Conservation (phyloP, 371 early-diverging fungal genomes). For the Haplosporangium sp. region DNA sequence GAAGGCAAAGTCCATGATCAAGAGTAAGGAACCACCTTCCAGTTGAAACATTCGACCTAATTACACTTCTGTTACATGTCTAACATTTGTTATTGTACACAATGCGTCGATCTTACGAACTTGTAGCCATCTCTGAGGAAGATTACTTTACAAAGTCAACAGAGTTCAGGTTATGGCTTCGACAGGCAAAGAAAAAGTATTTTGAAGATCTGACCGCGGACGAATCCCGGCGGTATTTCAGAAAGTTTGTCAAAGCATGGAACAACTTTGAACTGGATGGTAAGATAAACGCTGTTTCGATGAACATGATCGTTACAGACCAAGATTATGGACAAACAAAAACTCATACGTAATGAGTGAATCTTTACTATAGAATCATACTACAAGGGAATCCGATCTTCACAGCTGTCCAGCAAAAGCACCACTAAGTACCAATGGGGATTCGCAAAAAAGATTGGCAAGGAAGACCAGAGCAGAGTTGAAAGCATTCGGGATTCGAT, state of each 20-base stretch:
- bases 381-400: slow-evolving; percentile 73
- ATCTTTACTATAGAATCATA: slow-evolving; percentile 63
- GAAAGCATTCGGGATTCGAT: slow-evolving; percentile 71
- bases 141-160: slow-evolving; percentile 82
- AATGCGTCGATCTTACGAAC: not conserved
- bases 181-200: slow-evolving; percentile 75
- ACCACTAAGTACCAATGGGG: slow-evolving; percentile 83
- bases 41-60: not conserved
- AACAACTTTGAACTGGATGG: slow-evolving; percentile 73
- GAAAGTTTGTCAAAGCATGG: slow-evolving; percentile 83
- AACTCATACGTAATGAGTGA: not conserved
- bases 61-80: not conserved
- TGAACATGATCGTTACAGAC: too few relatives aligned
- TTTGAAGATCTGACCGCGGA: slow-evolving; percentile 79
- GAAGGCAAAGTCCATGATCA: slow-evolving; percentile 53
- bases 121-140: slow-evolving; percentile 59
- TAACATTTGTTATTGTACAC: not conserved
- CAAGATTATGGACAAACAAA: not conserved
- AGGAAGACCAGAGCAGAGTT: slow-evolving; percentile 64
- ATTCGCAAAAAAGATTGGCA: slow-evolving; percentile 70
- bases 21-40: slow-evolving; percentile 19
- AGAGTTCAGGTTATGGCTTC: slow-evolving; percentile 88
- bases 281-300: slow-evolving; percentile 22
- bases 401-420: slow-evolving; percentile 70
- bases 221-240: slow-evolving; percentile 78